These are phyloP conservation scores for Calonectria pteridis DNA, from an alignment of 2,329 filamentous ascomycete genomes.

Conservation along the genomic window DNA sequence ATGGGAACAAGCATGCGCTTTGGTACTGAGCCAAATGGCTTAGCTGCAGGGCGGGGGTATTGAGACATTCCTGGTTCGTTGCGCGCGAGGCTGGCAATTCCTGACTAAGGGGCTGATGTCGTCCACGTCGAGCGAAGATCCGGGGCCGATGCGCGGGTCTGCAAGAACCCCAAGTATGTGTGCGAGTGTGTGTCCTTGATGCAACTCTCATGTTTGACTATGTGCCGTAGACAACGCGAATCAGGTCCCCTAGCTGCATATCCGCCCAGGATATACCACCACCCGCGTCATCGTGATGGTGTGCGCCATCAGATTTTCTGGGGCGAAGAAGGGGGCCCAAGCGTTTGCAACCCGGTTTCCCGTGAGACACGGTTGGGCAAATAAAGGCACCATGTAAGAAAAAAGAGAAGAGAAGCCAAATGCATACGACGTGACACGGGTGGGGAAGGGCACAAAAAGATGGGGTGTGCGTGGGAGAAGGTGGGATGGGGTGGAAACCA, in stretches of 20 bases:
- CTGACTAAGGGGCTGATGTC: slow-evolving; percentile 37
- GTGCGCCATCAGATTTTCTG: not conserved
- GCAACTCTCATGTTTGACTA: not conserved
- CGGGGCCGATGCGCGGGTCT: not conserved
- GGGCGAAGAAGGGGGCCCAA: not conserved
- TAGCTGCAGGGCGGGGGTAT: slow-evolving; percentile 13
- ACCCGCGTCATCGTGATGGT: not conserved
- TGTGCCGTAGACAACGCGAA: not conserved
- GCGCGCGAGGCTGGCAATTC: slow-evolving; percentile 31
- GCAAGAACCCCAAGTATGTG: not conserved
- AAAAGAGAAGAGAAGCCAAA: not conserved
- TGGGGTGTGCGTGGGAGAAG: slow-evolving; percentile 10
- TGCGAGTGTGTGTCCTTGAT: not conserved
- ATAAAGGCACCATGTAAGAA: slow-evolving; percentile 1
- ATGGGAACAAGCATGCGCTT: not conserved
- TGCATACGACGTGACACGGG: slow-evolving; percentile 21
- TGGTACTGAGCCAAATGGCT: not conserved
- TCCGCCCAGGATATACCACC: slow-evolving; percentile 1
- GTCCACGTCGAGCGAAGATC: not conserved
- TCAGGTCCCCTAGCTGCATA: not conserved
- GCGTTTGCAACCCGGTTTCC: not conserved
- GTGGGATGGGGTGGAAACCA: slow-evolving; percentile 10
- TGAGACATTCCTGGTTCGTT: slow-evolving; percentile 20
- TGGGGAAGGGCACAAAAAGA: slow-evolving; percentile 9
- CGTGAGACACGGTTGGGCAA: not conserved